phyloP scores from a whole-genome alignment of 805 yeast genomes.

The Jamesozyma gamospora region DNA sequence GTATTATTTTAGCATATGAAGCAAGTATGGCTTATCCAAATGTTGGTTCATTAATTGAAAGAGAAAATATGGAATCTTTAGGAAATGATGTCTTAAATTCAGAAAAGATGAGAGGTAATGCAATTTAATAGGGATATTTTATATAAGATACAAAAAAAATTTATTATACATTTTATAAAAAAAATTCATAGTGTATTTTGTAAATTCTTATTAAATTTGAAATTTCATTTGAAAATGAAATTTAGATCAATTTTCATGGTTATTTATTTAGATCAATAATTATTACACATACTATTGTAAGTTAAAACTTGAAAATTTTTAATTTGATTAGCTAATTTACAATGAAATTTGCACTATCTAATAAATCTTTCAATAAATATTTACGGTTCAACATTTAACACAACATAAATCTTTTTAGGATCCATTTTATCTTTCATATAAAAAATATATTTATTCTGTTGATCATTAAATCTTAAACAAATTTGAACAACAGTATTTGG shows the following conservation, averaged over 20 bases:
- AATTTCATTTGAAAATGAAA: too few species aligned
- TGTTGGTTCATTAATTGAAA: constrained; percentile 62
- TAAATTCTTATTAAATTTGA: too few species aligned
- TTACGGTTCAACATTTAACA: not conserved
- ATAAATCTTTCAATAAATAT: too few species aligned
- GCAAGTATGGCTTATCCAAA: constrained; percentile 70
- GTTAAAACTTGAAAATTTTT: too few species aligned
- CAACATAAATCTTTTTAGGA: constrained; percentile 1
- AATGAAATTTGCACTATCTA: too few species aligned
- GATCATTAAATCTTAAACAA: not conserved
- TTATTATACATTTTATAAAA: too few species aligned
- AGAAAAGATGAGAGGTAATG: constrained; percentile 65
- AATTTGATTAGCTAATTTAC: too few species aligned
- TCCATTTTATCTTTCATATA: constrained; percentile 47
- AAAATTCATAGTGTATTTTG: too few species aligned
- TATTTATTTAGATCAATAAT: too few species aligned
- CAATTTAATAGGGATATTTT: too few species aligned
- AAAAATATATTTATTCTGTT: constrained; percentile 31
- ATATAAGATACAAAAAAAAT: not conserved
- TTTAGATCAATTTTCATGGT: too few species aligned
- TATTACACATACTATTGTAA: too few species aligned
- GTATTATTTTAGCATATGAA: constrained; percentile 77
- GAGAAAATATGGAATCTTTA: constrained; percentile 59
- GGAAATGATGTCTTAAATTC: constrained; percentile 62
- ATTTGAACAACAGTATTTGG: constrained; percentile 23